Evolutionary conservation across 345 rosid genomes (phyloP), one percentile per base, ranked within the genome.

Genomic region (Ailanthus altissimus): DNA sequence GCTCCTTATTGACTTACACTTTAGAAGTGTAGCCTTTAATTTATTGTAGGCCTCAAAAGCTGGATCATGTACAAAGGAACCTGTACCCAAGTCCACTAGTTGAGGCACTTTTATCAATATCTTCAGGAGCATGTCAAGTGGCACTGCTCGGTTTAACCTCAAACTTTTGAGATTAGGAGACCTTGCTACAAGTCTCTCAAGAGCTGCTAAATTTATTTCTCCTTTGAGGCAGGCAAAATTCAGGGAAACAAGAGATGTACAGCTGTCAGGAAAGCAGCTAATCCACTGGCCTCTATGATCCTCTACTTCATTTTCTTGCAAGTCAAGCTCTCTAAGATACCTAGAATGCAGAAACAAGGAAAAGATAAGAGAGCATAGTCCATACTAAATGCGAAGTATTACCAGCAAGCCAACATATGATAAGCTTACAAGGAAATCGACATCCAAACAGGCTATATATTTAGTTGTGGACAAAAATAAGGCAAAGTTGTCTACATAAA

Each of bases 171-270:
- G 92, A 72, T 91, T 84, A 4, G 98, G 97, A 74, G 98, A 96
- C 83, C 99, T 90, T 0, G 94, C 92, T 5, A 96, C 94, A 11
- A 96, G 97, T 74, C 97, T 92, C 86, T 90, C 97, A 18, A 96
- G 85, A 70, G 93, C 94, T 70, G 88, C 81, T 42, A 89, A 80
- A 67, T 90, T 93, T 67, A 88, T 88, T 43, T 93, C 96, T 69
- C 98, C 99, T 80, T 86, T 93, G 40, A 96, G 98, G 85, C 99
- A 93, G 15, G 99, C 91, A 74, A 96, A 92, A 84, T 96, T 93
- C 72, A 96, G 86, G 43, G 97, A 90, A 45, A 83, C 90, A 5
- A 96, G 97, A 73, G 93, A 87, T 0, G 97, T 96, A 67, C 81
- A 85, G 78, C 83, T 85, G 32, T 96, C 98, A 12, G 94, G 97